A percentile compares a stretch with the other conserved stretches of the same genome.
Evolutionary conservation across 306 rosid genomes (phyloP).

Genomic region (Vicia sativa): DNA sequence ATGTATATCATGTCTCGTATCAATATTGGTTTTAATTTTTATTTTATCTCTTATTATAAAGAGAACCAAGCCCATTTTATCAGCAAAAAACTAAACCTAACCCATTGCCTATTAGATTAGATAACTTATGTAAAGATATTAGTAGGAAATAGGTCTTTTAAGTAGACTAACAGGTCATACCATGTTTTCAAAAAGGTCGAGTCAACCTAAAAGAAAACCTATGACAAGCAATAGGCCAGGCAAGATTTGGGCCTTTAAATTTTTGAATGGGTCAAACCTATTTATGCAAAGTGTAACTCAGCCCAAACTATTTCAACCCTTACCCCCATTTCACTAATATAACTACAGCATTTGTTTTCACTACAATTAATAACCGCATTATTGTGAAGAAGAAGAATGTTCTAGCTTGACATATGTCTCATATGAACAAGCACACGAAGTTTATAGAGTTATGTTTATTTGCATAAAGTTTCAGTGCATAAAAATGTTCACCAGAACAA

Average conservation of each 20-base stretch:
- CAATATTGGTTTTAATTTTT: too few relatives aligned
- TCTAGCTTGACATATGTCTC: slow-evolving; percentile 10
- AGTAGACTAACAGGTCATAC: not conserved
- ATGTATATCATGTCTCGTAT: too few relatives aligned
- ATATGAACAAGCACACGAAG: slow-evolving; percentile 5
- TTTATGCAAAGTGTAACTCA: not conserved
- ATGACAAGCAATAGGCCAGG: not conserved
- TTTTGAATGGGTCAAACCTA: not conserved
- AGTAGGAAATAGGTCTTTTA: not conserved
- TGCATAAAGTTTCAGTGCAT: not conserved
- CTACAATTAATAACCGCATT: slow-evolving; percentile 5
- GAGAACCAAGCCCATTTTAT: too few relatives aligned
- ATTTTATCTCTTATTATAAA: too few relatives aligned
- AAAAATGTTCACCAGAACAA: slow-evolving; percentile 17
- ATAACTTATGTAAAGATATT: not conserved
- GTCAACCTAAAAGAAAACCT: not conserved
- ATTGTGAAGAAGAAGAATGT: not conserved
- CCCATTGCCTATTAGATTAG: not conserved
- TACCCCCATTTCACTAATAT: not conserved
- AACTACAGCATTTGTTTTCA: slow-evolving; percentile 2
- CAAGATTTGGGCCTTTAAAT: not conserved
- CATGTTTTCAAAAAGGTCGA: not conserved
- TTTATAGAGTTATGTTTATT: not conserved
- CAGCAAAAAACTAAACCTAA: too few relatives aligned
- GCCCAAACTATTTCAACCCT: not conserved